These are phyloP conservation scores for Brassica napus DNA, from an alignment of 345 rosid species.

Conservation along the genomic window Da-Ae NC_063436.1:23577501-23578000, in stretches of 20 bases:
- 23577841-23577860: slow-evolving; percentile 81
- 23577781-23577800: slow-evolving; percentile 41
- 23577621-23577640: slow-evolving; percentile 8
- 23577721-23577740: slow-evolving; percentile 80
- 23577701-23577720: slow-evolving; percentile 69
- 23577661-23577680: background rate
- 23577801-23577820: slow-evolving; percentile 49
- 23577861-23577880: no score
- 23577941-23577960: slow-evolving; percentile 1
- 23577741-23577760: slow-evolving; percentile 66
- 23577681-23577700: slow-evolving; percentile 12
- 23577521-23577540: background rate
- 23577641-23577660: background rate
- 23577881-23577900: background rate
- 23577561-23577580: slow-evolving; percentile 30
- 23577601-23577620: slow-evolving; percentile 29
- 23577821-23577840: slow-evolving; percentile 74
- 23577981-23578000: background rate
- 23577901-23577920: background rate
- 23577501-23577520: slow-evolving; percentile 16
- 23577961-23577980: background rate
- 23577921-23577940: background rate
- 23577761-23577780: slow-evolving; percentile 60
- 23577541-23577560: slow-evolving; percentile 39
- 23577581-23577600: slow-evolving; percentile 14